Percentiles rank a stretch among this genome's conserved stretches.
phyloP scores from a whole-genome alignment of 2,329 filamentous ascomycete genomes.

The Sclerotinia nivalis region DNA sequence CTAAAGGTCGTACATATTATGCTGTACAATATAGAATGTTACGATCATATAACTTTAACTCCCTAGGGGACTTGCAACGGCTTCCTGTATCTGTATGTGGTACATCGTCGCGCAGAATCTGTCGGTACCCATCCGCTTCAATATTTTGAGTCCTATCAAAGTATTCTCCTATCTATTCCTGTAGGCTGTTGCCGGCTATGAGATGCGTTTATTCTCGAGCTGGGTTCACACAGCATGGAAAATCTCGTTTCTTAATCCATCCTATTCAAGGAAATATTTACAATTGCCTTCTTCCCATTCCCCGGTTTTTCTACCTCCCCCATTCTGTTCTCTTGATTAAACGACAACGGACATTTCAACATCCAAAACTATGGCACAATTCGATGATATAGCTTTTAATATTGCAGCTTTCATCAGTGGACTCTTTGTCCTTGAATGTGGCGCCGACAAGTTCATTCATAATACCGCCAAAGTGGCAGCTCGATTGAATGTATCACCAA shows the following conservation, averaged over 20 bases:
- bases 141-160: background rate
- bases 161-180: background rate
- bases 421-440: constrained; percentile 53
- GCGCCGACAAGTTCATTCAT: constrained; percentile 54
- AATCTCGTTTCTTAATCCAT: background rate
- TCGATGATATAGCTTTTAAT: constrained; percentile 43
- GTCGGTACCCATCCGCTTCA: background rate
- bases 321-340: background rate
- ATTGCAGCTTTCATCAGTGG: constrained; percentile 47
- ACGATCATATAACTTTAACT: background rate
- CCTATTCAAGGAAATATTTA: background rate
- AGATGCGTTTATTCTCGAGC: background rate
- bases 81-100: background rate
- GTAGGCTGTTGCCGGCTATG: too few species aligned
- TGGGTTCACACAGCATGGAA: background rate
- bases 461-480: constrained; percentile 51
- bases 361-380: constrained; percentile 25
- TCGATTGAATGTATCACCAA: constrained; percentile 48
- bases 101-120: background rate
- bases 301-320: background rate
- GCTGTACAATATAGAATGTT: background rate
- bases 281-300: background rate
- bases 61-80: background rate
- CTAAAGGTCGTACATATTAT: background rate
- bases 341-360: background rate